Evolutionary conservation across 192 early-diverging fungal species (phyloP), one percentile per base, ranked within the genome.

Genomic region (Spizellomyces punctatus): DNA sequence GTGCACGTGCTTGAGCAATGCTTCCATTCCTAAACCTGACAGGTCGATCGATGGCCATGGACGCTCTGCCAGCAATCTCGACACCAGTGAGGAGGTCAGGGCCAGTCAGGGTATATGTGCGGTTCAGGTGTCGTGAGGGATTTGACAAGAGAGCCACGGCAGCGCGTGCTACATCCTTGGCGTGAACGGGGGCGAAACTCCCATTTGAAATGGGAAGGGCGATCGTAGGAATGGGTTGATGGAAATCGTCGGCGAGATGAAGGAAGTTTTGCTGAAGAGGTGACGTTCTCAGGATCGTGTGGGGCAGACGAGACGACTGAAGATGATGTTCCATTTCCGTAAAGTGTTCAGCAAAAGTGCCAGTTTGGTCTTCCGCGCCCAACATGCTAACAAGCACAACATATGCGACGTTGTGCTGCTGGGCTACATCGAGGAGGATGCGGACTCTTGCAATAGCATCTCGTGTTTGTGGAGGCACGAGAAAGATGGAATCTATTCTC

Each of bases 81-180:
- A 72, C 71, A n/a, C 76, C 76, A 22, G 76, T 69, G 4, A 77
- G 67, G 14, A 73, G 14, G n/a, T 77, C 76, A 2, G 76, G 76
- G 22, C 76, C 76, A 46, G 76, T 77, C 54, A 76, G 70, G 9
- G 67, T 67, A 65, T 76, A 76, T 14, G 58, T 50, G 22, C 66
- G 58, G 43, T 55, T 43, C 27, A 48, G 16, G 64, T 76, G 75
- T 4, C 27, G 22, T 17, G 67, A 56, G 14, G 56, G 65, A 16
- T 66, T 52, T 10, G 10, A 43, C 27, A 76, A 64, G 54, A 76
- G 17, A 49, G 54, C 50, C 43, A 44, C 58, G 1, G 69, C 69
- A 9, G 55, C 68, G 1, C 49, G n/a, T 43, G 75, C 75, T 19
- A 76, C 69, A 60, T 76, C 75, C 22, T 36, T 14, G 22, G 44